These are phyloP conservation scores for Gautieria morchelliformis DNA, from an alignment of 768 basidiomycete species.

Conservation along the genomic window DNA sequence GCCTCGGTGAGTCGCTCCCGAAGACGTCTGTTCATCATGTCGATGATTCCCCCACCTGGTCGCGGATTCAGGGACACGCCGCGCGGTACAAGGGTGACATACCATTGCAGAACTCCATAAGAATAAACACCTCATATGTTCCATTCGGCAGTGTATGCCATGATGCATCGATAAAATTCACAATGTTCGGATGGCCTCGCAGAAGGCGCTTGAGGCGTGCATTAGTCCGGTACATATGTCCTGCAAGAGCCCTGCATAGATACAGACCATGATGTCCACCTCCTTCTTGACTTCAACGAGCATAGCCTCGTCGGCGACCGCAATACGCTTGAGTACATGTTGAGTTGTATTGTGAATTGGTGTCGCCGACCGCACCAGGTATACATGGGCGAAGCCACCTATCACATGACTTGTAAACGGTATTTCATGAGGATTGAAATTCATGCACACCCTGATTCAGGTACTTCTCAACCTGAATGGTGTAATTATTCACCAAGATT, in stretches of 20 bases:
- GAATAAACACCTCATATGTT: slow-evolving; percentile 90
- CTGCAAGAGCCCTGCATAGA: not conserved
- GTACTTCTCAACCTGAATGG: slow-evolving; percentile 88
- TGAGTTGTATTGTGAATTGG: slow-evolving; percentile 88
- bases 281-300: slow-evolving; percentile 93
- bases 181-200: slow-evolving; percentile 90
- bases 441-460: slow-evolving; percentile 74
- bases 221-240: not conserved
- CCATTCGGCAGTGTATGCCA: slow-evolving; percentile 80
- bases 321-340: slow-evolving; percentile 96
- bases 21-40: slow-evolving; percentile 97
- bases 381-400: slow-evolving; percentile 99
- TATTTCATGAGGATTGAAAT: not conserved
- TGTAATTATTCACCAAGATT: slow-evolving; percentile 82
- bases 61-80: slow-evolving; percentile 10
- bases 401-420: slow-evolving; percentile 11
- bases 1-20: slow-evolving; percentile 90
- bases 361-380: slow-evolving; percentile 78
- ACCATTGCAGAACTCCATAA: slow-evolving; percentile 98
- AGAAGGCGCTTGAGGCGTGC: slow-evolving; percentile 57
- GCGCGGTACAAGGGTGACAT: slow-evolving; percentile 15
- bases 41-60: slow-evolving; percentile 93
- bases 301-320: slow-evolving; percentile 82
- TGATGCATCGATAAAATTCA: slow-evolving; percentile 91
- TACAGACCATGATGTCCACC: slow-evolving; percentile 93